phyloP scores from a whole-genome alignment of 2,329 filamentous ascomycete genomes.

The Hypoxylon rubiginosum region DNA sequence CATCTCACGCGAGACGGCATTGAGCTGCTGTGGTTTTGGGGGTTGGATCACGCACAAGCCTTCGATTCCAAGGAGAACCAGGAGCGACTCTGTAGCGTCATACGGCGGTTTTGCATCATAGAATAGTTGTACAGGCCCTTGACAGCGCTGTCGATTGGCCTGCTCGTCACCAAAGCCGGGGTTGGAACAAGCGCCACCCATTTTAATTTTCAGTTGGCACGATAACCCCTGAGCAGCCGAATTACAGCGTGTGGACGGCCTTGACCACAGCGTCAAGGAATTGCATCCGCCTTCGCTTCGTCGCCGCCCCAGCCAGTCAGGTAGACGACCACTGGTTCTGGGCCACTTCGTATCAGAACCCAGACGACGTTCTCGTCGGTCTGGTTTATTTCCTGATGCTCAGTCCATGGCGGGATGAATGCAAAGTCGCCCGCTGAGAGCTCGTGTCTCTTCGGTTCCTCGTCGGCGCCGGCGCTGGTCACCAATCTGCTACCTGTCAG shows the following conservation, averaged over 20 bases:
- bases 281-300: constrained; percentile 53
- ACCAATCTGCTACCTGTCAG: constrained; percentile 59
- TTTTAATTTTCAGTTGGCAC: constrained; percentile 15
- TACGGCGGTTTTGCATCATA: constrained; percentile 47
- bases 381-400: constrained; percentile 79
- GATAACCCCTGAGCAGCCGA: constrained; percentile 10
- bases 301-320: constrained; percentile 72
- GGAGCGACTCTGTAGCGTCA: constrained; percentile 48
- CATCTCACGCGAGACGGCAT: constrained; percentile 57
- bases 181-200: constrained; percentile 15
- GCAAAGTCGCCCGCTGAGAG: constrained; percentile 77
- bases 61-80: constrained; percentile 59
- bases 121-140: constrained; percentile 33
- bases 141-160: constrained; percentile 25
- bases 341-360: constrained; percentile 74
- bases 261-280: constrained; percentile 17
- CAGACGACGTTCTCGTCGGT: constrained; percentile 70
- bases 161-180: constrained; percentile 25
- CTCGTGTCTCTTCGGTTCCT: constrained; percentile 65
- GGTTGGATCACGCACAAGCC: constrained; percentile 74
- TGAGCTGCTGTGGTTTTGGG: constrained; percentile 71
- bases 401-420: constrained; percentile 76
- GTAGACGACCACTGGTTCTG: constrained; percentile 72
- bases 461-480: constrained; percentile 67
- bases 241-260: constrained; percentile 22